A percentile compares a stretch with the other conserved stretches of the same genome.
Conservation (phyloP, 2,329 filamentous ascomycete species). For the Paradendryphiella salina region DNA sequence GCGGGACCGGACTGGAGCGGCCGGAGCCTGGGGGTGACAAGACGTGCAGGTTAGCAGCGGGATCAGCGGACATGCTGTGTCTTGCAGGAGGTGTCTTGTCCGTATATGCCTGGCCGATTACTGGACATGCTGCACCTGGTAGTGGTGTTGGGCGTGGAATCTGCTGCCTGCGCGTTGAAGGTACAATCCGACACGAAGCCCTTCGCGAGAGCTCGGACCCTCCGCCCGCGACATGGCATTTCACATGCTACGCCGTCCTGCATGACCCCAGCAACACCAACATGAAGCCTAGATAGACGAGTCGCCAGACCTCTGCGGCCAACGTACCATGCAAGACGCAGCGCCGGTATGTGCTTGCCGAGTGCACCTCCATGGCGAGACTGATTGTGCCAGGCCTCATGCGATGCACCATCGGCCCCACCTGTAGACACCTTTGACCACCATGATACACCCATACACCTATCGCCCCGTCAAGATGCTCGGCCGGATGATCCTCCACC, state of each 20-base stretch:
- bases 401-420: constrained; percentile 18
- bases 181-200: constrained; percentile 24
- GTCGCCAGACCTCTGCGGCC: neutral
- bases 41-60: constrained; percentile 41
- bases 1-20: constrained; percentile 72
- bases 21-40: constrained; percentile 81
- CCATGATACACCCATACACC: constrained; percentile 13
- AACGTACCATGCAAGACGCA: constrained; percentile 18
- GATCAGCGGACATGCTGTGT: constrained; percentile 47
- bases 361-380: neutral
- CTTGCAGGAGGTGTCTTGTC: constrained; percentile 22
- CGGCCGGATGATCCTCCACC: constrained; percentile 37
- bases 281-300: constrained; percentile 6
- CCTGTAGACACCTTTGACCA: constrained; percentile 4
- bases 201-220: constrained; percentile 20
- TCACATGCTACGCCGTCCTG: constrained; percentile 18
- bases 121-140: constrained; percentile 37
- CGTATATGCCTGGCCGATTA: constrained; percentile 18
- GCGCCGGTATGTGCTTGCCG: constrained; percentile 1
- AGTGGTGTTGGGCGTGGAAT: constrained; percentile 9
- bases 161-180: constrained; percentile 25
- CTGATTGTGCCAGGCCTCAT: constrained; percentile 9
- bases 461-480: neutral
- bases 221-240: constrained; percentile 15
- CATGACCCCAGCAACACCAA: constrained; percentile 13